phyloP scores from a whole-genome alignment of 2,329 filamentous ascomycete species.

The Xylariaceae sp. region DNA sequence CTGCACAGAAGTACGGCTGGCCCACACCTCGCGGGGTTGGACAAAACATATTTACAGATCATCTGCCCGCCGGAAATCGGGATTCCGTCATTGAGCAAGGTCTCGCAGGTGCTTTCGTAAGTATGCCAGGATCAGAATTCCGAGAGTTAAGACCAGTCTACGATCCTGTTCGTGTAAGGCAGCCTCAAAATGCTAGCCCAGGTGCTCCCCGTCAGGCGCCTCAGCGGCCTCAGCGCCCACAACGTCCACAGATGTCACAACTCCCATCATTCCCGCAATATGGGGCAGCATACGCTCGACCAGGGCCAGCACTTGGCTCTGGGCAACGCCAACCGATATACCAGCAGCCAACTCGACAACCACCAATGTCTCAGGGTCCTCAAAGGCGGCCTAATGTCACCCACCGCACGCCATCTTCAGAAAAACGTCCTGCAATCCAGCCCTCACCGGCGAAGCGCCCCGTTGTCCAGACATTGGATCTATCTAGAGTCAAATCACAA shows the following conservation, averaged over 20 bases:
- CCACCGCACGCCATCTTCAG: not conserved
- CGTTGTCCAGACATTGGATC: not conserved
- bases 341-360: constrained; percentile 9
- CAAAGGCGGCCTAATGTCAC: not conserved
- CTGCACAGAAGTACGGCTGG: constrained; percentile 24
- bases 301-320: not conserved
- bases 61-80: constrained; percentile 3
- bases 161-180: constrained; percentile 11
- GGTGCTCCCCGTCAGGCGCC: not conserved
- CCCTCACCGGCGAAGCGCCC: not conserved
- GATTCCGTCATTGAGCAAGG: constrained; percentile 23
- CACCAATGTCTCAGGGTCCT: constrained; percentile 6
- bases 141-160: constrained; percentile 8
- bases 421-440: not conserved
- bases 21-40: not conserved
- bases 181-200: not conserved
- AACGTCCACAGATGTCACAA: constrained; percentile 1
- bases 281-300: too few relatives aligned
- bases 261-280: not conserved
- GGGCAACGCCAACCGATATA: not conserved
- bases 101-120: constrained; percentile 11
- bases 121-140: constrained; percentile 22
- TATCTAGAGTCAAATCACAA: too few relatives aligned
- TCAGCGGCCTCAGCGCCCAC: not conserved
- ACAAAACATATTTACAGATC: not conserved